A percentile compares a stretch with the other conserved stretches of the same genome.
These are phyloP conservation scores for Straminergon stramineum DNA, from an alignment of 225 moss, liverwort and hornwort species.

Conservation along the genomic window DNA sequence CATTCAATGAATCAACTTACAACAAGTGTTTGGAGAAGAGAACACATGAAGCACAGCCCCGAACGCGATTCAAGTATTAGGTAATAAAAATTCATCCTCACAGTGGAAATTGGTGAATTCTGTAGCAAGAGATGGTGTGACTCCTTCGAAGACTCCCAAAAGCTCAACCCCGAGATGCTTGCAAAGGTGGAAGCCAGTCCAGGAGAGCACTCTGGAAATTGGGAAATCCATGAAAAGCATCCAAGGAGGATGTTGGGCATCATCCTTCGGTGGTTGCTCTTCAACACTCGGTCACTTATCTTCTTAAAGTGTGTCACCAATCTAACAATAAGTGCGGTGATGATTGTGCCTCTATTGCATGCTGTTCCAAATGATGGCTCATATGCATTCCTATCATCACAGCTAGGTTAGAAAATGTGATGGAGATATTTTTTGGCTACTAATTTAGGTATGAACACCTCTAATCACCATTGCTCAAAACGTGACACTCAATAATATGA, in stretches of 20 bases:
- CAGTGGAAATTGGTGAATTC: neutral
- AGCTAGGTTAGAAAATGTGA: neutral
- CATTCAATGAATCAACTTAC: neutral
- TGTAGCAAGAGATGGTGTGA: neutral
- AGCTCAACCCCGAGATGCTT: neutral
- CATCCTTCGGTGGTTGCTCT: too few species aligned
- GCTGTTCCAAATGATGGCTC: conserved; percentile 66
- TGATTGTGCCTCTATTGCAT: conserved; percentile 27
- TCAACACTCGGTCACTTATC: neutral
- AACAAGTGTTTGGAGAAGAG: neutral
- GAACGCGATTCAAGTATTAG: fast-evolving
- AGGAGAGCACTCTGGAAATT: neutral
- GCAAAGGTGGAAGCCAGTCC: too few species aligned
- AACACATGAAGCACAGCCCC: neutral
- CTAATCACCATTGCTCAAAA: neutral
- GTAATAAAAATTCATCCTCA: neutral
- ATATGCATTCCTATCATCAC: conserved; percentile 27
- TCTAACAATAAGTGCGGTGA: neutral
- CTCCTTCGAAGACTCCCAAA: neutral
- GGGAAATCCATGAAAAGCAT: neutral
- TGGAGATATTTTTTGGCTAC: neutral
- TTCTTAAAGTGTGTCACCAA: neutral
- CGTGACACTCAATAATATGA: neutral
- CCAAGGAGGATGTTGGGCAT: fast-evolving
- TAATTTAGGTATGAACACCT: neutral